A percentile compares a stretch with the other conserved stretches of the same genome.
These are phyloP conservation scores for Telopea speciosissima DNA, from an alignment of 177 flowering plant genomes.

Conservation along the genomic window DNA sequence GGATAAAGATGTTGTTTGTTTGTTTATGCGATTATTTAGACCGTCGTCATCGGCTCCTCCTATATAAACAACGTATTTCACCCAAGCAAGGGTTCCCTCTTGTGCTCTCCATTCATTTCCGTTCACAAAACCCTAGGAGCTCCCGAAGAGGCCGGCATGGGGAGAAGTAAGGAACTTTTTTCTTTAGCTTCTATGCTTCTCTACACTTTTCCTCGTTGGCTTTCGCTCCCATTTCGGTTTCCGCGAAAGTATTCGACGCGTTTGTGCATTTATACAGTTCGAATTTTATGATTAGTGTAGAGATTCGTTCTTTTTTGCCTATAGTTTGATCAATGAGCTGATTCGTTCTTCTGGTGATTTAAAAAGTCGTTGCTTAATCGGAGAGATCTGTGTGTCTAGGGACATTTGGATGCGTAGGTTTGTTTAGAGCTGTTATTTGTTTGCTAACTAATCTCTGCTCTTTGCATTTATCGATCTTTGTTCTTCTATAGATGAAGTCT, in stretches of 20 bases:
- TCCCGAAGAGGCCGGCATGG: slow-evolving; percentile 18
- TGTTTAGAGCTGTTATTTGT: background rate
- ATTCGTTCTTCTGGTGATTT: background rate
- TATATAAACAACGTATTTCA: background rate
- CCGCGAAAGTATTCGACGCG: background rate
- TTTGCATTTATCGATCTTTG: background rate
- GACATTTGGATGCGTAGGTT: background rate
- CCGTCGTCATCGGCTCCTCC: background rate
- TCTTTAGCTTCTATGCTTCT: background rate
- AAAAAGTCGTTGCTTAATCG: too few relatives aligned
- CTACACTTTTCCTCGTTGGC: background rate
- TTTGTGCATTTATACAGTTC: background rate
- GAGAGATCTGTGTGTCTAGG: background rate
- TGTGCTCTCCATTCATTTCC: background rate
- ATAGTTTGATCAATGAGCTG: background rate
- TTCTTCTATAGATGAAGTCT: background rate
- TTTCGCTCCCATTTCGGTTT: background rate
- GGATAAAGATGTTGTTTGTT: too few relatives aligned
- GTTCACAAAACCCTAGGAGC: background rate
- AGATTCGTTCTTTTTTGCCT: background rate
- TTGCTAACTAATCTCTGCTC: background rate
- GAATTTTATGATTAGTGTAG: too few relatives aligned
- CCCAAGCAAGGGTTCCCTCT: background rate
- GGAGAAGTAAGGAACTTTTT: slow-evolving; percentile 29
- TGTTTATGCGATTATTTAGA: background rate